phyloP scores from a whole-genome alignment of 169 alveolate species.

The Amoebophrya sp. region DNA sequence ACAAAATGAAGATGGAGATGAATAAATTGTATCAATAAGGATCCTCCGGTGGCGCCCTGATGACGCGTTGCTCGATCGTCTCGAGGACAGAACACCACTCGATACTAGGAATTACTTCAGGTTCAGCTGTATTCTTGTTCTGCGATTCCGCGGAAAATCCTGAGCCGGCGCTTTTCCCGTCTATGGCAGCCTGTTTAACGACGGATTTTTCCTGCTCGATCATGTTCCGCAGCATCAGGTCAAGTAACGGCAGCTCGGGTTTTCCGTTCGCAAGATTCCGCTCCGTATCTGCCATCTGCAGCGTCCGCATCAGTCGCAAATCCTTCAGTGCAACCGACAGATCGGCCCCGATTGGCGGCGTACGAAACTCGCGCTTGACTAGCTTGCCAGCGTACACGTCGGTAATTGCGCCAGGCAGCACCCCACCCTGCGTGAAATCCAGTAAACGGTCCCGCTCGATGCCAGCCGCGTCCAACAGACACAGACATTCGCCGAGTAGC shows the following conservation, averaged over 20 bases:
- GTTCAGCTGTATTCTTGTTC: not conserved
- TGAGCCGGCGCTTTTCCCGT: too few species aligned
- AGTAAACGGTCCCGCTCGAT: not conserved
- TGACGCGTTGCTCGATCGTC: not conserved
- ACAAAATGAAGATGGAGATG: too few species aligned
- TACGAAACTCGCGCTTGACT: not conserved
- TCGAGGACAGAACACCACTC: not conserved
- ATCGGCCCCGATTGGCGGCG: not conserved
- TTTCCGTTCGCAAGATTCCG: too few species aligned
- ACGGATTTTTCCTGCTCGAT: not conserved
- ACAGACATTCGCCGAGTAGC: not conserved
- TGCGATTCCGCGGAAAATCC: too few species aligned
- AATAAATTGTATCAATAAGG: too few species aligned
- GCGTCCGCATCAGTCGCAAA: not conserved
- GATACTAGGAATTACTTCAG: not conserved
- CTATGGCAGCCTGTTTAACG: not conserved
- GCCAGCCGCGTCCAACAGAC: not conserved
- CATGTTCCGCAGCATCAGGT: not conserved
- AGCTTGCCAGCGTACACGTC: not conserved
- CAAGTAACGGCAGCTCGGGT: not conserved
- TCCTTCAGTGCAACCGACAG: not conserved
- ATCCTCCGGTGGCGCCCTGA: too few species aligned
- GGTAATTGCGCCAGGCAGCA: not conserved
- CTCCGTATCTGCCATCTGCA: too few species aligned
- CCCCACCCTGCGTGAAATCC: slow-evolving; percentile 18